These are phyloP conservation scores for Fusarium heterosporum DNA, from an alignment of 2,329 filamentous ascomycete genomes.

Conservation along the genomic window DNA sequence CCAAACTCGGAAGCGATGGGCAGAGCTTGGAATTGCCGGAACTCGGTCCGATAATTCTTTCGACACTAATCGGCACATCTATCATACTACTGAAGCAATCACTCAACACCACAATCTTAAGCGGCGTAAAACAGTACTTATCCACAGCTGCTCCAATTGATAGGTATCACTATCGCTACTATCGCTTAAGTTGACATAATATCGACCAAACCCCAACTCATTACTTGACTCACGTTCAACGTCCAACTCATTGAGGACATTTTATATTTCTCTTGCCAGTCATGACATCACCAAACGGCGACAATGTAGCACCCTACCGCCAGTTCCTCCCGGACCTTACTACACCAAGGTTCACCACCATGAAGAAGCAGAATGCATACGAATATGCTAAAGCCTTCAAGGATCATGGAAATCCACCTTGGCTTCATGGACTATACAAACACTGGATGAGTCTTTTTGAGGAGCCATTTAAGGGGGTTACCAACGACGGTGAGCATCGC, in stretches of 20 bases:
- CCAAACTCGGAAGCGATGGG: background rate
- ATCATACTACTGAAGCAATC: background rate
- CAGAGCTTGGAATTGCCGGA: conserved; percentile 1
- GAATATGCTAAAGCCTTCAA: conserved; percentile 65
- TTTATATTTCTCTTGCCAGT: background rate
- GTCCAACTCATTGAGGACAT: background rate
- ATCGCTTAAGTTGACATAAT: background rate
- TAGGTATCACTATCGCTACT: background rate
- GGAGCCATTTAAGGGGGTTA: conserved; percentile 3
- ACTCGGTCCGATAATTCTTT: background rate
- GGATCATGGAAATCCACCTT: background rate
- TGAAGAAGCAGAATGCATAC: conserved; percentile 69
- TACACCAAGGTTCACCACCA: conserved; percentile 43
- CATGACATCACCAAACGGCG: background rate
- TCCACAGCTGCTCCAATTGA: background rate
- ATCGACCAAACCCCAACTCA: background rate
- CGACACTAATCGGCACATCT: background rate
- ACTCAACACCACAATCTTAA: background rate
- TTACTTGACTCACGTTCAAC: too few relatives aligned
- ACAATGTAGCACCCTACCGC: background rate
- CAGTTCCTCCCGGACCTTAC: background rate
- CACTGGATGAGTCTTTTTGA: conserved; percentile 1
- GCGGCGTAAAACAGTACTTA: background rate
- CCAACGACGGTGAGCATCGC: background rate
- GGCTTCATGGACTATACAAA: conserved; percentile 3